Evolutionary conservation across 306 rosid genomes (phyloP), one percentile per base, ranked within the genome.

Genomic region (Canavalia ensiformis): DNA sequence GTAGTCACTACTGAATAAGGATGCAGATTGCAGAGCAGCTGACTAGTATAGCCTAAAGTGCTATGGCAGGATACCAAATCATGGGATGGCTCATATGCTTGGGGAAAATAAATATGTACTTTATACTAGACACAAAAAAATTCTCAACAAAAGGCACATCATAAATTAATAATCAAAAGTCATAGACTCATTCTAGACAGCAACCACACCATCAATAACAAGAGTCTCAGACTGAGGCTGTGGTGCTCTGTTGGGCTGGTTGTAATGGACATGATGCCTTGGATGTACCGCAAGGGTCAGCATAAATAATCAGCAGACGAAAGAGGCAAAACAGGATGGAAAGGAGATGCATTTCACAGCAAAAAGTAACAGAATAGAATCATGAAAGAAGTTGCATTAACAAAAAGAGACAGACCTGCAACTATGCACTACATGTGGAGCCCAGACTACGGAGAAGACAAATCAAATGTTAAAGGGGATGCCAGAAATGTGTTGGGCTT

Each of bases 261-360:
- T 31, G 51, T 30, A 9, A 25, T 25, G 8, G 35, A 18, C 10
- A 73, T 37, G 31, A 55, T 55, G 39, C 66, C 11, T 1, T 8
- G 52, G 44, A 54, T 25, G 65, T 33, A 55, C 66, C 37, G 37
- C 37, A 33, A 50, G 6, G 34, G 46, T 2, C 12, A 41, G 39
- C 2, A 73, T 18, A 3, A 13, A 42, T 55, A 39, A 39, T 55
- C 66, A 18, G 30, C 66, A 54, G 9, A 0, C 0, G 31, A 25
- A 9, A 37, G 62, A 37, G 77, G 31, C 66, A 57, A 54, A 54
- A 58, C 29, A 73, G 52, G 45, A 73, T 18, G 8, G 39, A 41
- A 39, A 55, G 54, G 67, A 57, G 25, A 66, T 25, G 52, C 55
- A 45, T 54, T 29, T 37, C 41, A 59, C 10, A 7, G 33, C 45